Evolutionary conservation across 805 yeast genomes (phyloP), one percentile per base, ranked within the genome.

Genomic region (Lipomyces lipofer): DNA sequence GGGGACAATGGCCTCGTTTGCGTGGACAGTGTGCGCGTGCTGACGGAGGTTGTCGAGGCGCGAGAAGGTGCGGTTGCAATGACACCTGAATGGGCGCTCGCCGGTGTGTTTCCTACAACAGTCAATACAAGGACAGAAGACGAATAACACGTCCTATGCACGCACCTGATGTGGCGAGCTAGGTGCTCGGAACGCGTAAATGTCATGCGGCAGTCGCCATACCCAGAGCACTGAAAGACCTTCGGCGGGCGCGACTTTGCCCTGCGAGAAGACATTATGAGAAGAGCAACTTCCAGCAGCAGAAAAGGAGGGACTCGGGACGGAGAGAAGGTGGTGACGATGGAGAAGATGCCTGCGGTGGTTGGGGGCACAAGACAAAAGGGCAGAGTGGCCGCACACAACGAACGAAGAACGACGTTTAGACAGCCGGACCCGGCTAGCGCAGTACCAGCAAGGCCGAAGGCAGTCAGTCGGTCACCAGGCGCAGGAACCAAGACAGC

Each of bases 121-220:
- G 12, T 19, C 21, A 24, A 2, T n/a, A n/a, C 25, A 19, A 6
- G 30, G 28, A 7, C 21, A 19, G 12, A 8, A 27, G 6, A 3
- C 2, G 12, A 21, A 22, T 21, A 19, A 33, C 21, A 30, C n/a
- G 10, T 43, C 8, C 32, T n/a, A 13, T 10, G 10, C 10, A n/a
- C 48, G 29, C 29, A 56, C 50, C 97, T 75, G 50, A 91, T 85
- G 72, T 90, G 97, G 55, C 97, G 77, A 1, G 96, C 96, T 63
- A 90, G 77, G 71, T 91, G 97, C 68, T 91, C 97, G 7, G 94
- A 85, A 47, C 97, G 76, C 2, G 96, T 87, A 70, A 90, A 90
- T 5, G 91, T 79, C 96, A 91, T 90, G 52, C 74, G 75, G 71
- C 97, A 90, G 62, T 85, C 90, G 19, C 88, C 88, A 67, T 79